Evolutionary conservation across 371 early-diverging fungal species (phyloP).

Genomic region (Smittium mucronatum): DNA sequence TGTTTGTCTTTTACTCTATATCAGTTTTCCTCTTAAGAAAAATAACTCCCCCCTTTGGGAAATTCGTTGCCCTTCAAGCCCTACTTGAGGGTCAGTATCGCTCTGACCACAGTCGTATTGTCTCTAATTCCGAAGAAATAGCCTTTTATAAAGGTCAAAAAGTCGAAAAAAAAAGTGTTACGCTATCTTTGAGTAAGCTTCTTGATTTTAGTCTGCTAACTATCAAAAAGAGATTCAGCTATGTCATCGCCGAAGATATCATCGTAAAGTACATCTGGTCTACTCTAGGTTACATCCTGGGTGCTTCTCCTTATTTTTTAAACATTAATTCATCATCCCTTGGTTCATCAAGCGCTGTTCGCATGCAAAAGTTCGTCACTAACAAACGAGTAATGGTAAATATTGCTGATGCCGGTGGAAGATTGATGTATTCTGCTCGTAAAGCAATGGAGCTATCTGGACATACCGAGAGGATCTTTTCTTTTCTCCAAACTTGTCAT

Average conservation of each 20-base stretch:
- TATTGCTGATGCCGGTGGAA: slow-evolving; percentile 71
- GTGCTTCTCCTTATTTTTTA: slow-evolving; percentile 67
- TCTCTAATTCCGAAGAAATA: slow-evolving; percentile 75
- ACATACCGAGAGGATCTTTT: slow-evolving; percentile 72
- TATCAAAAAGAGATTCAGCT: slow-evolving; percentile 57
- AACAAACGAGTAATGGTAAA: slow-evolving; percentile 79
- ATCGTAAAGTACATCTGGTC: slow-evolving; percentile 81
- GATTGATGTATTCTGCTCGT: slow-evolving; percentile 65
- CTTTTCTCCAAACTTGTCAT: slow-evolving; percentile 55
- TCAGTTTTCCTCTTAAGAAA: slow-evolving; percentile 60
- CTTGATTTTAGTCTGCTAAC: slow-evolving; percentile 65
- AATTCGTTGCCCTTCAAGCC: slow-evolving; percentile 62
- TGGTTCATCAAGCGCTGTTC: slow-evolving; percentile 45
- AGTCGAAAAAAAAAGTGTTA: slow-evolving; percentile 57
- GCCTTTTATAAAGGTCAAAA: slow-evolving; percentile 72
- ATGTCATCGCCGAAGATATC: slow-evolving; percentile 65
- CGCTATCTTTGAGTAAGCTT: slow-evolving; percentile 51
- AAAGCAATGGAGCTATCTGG: slow-evolving; percentile 79
- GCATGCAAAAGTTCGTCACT: slow-evolving; percentile 78
- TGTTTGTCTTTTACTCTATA: slow-evolving; percentile 65
- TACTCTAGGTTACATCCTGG: slow-evolving; percentile 65
- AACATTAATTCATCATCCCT: slow-evolving; percentile 41
- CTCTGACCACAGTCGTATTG: slow-evolving; percentile 67
- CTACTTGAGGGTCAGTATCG: slow-evolving; percentile 76
- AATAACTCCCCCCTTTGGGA: slow-evolving; percentile 75